These are phyloP conservation scores for Aspergillus flavus DNA, from an alignment of 2,329 filamentous ascomycete genomes.

Conservation along the genomic window DNA sequence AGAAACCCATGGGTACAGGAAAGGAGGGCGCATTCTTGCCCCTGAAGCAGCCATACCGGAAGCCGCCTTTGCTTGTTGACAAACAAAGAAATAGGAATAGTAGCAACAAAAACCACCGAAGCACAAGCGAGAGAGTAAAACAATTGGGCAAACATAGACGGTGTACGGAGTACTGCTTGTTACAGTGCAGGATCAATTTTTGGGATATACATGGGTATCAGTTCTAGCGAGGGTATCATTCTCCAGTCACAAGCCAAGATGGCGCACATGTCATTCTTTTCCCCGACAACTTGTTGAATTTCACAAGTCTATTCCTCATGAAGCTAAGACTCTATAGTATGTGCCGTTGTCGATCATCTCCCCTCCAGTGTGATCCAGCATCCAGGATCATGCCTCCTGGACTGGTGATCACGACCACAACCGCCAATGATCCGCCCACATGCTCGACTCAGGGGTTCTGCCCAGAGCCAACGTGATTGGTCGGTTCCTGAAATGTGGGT, in stretches of 20 bases:
- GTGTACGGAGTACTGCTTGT: not conserved
- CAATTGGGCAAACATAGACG: not conserved
- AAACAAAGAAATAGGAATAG: not conserved
- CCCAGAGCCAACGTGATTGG: not conserved
- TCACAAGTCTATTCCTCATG: not conserved
- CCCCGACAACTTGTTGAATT: not conserved
- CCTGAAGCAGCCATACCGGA: not conserved
- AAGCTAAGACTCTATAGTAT: not conserved
- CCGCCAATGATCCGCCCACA: conserved; percentile 16
- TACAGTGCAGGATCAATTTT: not conserved
- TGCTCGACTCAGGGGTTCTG: conserved; percentile 11
- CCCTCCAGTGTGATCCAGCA: not conserved
- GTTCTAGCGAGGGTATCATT: not conserved
- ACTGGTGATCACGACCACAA: not conserved
- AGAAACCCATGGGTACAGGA: not conserved
- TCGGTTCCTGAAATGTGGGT: not conserved
- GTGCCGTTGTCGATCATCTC: conserved; percentile 1
- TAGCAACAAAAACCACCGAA: not conserved
- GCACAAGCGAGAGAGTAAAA: not conserved
- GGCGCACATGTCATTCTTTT: conserved; percentile 7
- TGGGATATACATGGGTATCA: not conserved
- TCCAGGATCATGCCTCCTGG: not conserved
- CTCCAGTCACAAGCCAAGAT: conserved; percentile 8
- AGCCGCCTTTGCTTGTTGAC: not conserved
- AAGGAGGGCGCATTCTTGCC: not conserved